These are phyloP conservation scores for Brassica cretica DNA, from an alignment of 345 rosid genomes.

Conservation along the genomic window DNA sequence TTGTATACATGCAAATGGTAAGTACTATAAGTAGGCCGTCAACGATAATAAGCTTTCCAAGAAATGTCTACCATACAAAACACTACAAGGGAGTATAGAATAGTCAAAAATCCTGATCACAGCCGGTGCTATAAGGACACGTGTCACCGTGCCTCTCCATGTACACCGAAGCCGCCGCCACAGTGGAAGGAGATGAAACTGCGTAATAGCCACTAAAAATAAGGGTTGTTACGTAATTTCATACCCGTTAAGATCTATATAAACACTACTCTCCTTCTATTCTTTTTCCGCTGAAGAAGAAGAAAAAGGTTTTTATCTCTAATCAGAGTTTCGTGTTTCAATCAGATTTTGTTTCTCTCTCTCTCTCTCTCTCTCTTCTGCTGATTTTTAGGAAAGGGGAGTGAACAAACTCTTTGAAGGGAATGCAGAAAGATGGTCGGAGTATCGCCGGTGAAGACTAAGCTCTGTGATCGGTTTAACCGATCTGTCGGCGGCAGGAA, in stretches of 20 bases:
- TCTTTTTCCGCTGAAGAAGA: background rate
- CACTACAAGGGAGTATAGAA: background rate
- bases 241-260: background rate
- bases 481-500: conserved; percentile 76
- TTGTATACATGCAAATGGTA: background rate
- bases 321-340: conserved; percentile 14
- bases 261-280: conserved; percentile 24
- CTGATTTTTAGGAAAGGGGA: background rate
- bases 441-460: conserved; percentile 51
- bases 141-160: conserved; percentile 10
- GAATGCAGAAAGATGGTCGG: conserved; percentile 82
- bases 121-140: conserved; percentile 22
- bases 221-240: background rate
- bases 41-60: conserved; percentile 7
- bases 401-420: conserved; percentile 31
- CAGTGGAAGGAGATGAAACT: conserved; percentile 15
- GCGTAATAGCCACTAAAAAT: conserved; percentile 8
- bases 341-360: background rate
- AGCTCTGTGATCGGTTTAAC: conserved; percentile 48
- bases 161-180: conserved; percentile 22
- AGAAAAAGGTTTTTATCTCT: background rate
- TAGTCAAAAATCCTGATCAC: background rate
- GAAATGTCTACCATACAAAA: background rate
- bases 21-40: conserved; percentile 13
- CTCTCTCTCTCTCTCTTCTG: background rate